Percentiles rank a stretch among this genome's conserved stretches.
Conservation (phyloP, 2,329 filamentous ascomycete genomes). For the Ceratocystis variospora region DNA sequence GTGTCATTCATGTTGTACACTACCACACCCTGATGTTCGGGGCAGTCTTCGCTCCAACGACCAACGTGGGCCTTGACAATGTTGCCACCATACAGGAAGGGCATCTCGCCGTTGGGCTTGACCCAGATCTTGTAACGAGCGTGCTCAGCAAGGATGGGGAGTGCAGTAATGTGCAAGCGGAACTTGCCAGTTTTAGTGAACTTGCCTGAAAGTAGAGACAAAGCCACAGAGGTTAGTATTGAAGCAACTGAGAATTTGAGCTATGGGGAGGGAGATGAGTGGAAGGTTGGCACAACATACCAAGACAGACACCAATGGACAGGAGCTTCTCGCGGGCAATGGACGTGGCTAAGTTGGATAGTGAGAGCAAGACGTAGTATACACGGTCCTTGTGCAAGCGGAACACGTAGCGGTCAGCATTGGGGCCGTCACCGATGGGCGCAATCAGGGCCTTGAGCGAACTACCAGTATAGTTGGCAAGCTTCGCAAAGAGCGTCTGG, state of each 20-base stretch:
- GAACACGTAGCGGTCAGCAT: slow-evolving; percentile 71
- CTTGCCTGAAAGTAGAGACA: slow-evolving; percentile 45
- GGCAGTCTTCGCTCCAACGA: slow-evolving; percentile 78
- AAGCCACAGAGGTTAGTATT: neutral
- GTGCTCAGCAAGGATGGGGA: slow-evolving; percentile 79
- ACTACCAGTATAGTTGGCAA: slow-evolving; percentile 82
- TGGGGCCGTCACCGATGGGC: slow-evolving; percentile 51
- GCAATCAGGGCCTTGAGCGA: slow-evolving; percentile 76
- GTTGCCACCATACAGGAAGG: slow-evolving; percentile 88
- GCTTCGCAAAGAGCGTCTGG: slow-evolving; percentile 75
- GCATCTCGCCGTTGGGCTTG: slow-evolving; percentile 92
- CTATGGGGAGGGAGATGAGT: neutral
- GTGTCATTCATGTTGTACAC: slow-evolving; percentile 87
- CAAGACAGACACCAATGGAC: slow-evolving; percentile 75
- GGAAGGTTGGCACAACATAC: slow-evolving; percentile 26
- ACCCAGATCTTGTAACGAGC: slow-evolving; percentile 97
- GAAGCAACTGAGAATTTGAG: neutral
- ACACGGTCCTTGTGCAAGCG: slow-evolving; percentile 69
- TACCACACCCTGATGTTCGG: slow-evolving; percentile 82
- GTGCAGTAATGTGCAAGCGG: slow-evolving; percentile 75
- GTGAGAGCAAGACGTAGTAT: slow-evolving; percentile 79
- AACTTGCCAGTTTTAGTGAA: slow-evolving; percentile 97
- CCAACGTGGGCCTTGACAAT: slow-evolving; percentile 60
- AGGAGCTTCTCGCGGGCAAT: slow-evolving; percentile 70
- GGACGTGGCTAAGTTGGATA: slow-evolving; percentile 83